Evolutionary conservation across 352 stramenopile species (phyloP).

Genomic region (Plasmopara viticola): DNA sequence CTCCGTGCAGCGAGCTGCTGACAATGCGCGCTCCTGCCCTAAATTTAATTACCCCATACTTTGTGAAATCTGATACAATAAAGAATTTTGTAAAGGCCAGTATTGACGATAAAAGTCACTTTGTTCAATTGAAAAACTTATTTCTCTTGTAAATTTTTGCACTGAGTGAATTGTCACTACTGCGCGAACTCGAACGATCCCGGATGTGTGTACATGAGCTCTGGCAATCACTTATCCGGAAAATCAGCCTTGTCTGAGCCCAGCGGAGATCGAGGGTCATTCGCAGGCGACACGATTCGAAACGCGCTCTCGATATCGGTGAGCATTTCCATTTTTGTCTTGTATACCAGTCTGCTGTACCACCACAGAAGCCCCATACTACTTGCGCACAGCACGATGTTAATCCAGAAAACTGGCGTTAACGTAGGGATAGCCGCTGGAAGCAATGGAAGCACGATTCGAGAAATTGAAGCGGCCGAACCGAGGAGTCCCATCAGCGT

Average conservation of each 20-base stretch:
- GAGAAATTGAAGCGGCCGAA: conserved; percentile 56
- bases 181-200: too few species aligned
- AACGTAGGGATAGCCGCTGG: conserved; percentile 50
- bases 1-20: too few species aligned
- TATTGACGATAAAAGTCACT: too few species aligned
- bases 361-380: conserved; percentile 51
- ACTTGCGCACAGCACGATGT: conserved; percentile 44
- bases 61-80: too few species aligned
- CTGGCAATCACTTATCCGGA: neutral
- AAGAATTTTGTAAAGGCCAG: too few species aligned
- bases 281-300: conserved; percentile 16
- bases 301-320: conserved; percentile 31
- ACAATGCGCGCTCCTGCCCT: too few species aligned
- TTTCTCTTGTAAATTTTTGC: too few species aligned
- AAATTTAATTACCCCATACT: too few species aligned
- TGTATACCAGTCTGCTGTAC: conserved; percentile 49
- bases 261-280: conserved; percentile 33
- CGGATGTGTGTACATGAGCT: too few species aligned
- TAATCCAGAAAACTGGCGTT: conserved; percentile 70
- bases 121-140: too few species aligned
- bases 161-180: too few species aligned
- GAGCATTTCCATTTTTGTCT: conserved; percentile 38
- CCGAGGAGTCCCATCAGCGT: conserved; percentile 68
- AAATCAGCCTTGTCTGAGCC: conserved; percentile 30
- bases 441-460: conserved; percentile 61